Conservation (phyloP, 371 early-diverging fungal species). For the Phascolomyces articulosus region DNA sequence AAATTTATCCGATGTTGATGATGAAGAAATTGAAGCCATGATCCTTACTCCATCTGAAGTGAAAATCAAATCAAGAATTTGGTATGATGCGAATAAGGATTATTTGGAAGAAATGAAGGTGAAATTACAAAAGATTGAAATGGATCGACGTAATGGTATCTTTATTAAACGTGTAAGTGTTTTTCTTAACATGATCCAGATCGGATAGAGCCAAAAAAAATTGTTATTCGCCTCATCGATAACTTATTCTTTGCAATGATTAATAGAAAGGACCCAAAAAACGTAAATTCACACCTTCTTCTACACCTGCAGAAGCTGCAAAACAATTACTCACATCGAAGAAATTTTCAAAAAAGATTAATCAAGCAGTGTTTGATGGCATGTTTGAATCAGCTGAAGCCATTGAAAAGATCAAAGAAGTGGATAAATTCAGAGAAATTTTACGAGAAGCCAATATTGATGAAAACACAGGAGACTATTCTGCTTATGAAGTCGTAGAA, state of each 20-base stretch:
- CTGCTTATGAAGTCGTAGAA: constrained; percentile 46
- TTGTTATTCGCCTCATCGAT: no score
- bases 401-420: constrained; percentile 44
- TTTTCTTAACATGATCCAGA: no score
- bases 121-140: constrained; percentile 40
- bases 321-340: constrained; percentile 69
- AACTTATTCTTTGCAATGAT: background rate
- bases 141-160: constrained; percentile 56
- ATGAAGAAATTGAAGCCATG: constrained; percentile 75
- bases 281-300: constrained; percentile 33
- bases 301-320: constrained; percentile 77
- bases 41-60: constrained; percentile 79
- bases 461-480: constrained; percentile 28
- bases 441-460: constrained; percentile 1
- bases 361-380: constrained; percentile 79
- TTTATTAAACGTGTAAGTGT: constrained; percentile 31
- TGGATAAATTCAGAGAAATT: constrained; percentile 28
- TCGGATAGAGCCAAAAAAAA: no score
- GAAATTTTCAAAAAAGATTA: constrained; percentile 89
- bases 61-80: constrained; percentile 75
- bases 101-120: constrained; percentile 80
- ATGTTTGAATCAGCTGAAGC: constrained; percentile 68
- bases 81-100: constrained; percentile 88
- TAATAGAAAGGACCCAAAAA: constrained; percentile 34
- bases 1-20: constrained; percentile 70